Evolutionary conservation across 2,329 filamentous ascomycete genomes (phyloP).

Genomic region (Cytospora leucostoma): DNA sequence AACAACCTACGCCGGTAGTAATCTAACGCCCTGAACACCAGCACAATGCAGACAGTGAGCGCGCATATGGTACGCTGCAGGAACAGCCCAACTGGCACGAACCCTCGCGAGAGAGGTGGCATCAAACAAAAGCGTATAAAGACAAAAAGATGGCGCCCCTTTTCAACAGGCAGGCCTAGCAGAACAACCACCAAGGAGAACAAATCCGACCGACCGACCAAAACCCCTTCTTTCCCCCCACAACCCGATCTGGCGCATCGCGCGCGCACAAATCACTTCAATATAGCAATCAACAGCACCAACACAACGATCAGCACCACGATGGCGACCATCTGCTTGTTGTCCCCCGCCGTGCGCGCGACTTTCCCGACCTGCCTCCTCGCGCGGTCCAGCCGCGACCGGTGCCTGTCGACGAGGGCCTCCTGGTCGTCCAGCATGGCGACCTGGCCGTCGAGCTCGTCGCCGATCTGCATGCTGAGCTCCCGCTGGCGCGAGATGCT

Average conservation of each 20-base stretch:
- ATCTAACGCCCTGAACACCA: conserved; percentile 19
- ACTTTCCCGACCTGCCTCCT: conserved; percentile 71
- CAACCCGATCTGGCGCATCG: not conserved
- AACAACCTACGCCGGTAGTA: not conserved
- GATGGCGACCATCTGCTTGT: conserved; percentile 82
- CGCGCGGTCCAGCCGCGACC: conserved; percentile 73
- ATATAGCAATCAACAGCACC: conserved; percentile 76
- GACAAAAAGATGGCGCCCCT: no score
- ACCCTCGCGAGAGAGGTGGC: no score
- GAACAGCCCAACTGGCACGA: not conserved
- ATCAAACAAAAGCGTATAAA: no score
- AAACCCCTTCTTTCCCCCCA: not conserved
- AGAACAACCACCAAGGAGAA: no score
- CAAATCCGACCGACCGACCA: not conserved
- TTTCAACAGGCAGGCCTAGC: no score
- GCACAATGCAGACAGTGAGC: conserved; percentile 7
- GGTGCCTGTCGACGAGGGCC: conserved; percentile 77
- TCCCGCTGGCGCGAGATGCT: conserved; percentile 88
- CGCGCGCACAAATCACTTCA: conserved; percentile 59
- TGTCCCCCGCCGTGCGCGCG: conserved; percentile 74
- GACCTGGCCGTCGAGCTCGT: conserved; percentile 91
- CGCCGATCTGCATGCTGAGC: conserved; percentile 91
- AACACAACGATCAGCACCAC: conserved; percentile 81
- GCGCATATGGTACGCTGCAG: conserved; percentile 5
- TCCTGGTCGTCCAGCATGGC: conserved; percentile 89